These are phyloP conservation scores for Colletotrichum navitas DNA, from an alignment of 2,329 filamentous ascomycete species.

Conservation along the genomic window DNA sequence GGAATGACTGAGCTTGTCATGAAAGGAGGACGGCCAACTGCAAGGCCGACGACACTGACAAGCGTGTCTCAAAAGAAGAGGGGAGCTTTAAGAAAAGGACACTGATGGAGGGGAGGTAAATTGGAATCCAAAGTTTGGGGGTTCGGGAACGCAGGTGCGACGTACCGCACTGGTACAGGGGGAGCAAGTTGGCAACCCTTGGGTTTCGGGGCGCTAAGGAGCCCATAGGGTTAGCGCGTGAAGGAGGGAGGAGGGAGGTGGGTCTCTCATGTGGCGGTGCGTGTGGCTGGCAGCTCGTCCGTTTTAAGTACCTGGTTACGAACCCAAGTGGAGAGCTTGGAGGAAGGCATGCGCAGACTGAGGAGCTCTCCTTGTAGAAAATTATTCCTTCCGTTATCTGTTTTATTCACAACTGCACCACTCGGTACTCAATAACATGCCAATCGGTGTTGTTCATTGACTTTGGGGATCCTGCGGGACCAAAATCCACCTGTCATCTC, in stretches of 20 bases:
- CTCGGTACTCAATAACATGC: background rate
- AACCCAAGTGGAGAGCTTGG: background rate
- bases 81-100: constrained; percentile 39
- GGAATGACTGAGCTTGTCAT: constrained; percentile 44
- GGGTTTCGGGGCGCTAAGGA: constrained; percentile 39
- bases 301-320: background rate
- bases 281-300: constrained; percentile 26
- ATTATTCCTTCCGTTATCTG: background rate
- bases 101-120: constrained; percentile 39
- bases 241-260: constrained; percentile 9
- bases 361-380: background rate
- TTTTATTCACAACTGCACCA: background rate
- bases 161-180: constrained; percentile 41
- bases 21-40: constrained; percentile 38
- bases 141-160: constrained; percentile 42
- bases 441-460: background rate
- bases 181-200: constrained; percentile 42
- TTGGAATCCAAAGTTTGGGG: constrained; percentile 39
- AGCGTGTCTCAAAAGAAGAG: constrained; percentile 42
- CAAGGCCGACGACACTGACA: constrained; percentile 41
- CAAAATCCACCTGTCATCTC: background rate
- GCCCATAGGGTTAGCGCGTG: constrained; percentile 41
- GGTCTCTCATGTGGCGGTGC: constrained; percentile 40
- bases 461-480: background rate
- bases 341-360: background rate